Percentiles rank a stretch among this genome's conserved stretches.
phyloP scores from a whole-genome alignment of 306 rosid species.

The Chamaecrista fasciculata region DNA sequence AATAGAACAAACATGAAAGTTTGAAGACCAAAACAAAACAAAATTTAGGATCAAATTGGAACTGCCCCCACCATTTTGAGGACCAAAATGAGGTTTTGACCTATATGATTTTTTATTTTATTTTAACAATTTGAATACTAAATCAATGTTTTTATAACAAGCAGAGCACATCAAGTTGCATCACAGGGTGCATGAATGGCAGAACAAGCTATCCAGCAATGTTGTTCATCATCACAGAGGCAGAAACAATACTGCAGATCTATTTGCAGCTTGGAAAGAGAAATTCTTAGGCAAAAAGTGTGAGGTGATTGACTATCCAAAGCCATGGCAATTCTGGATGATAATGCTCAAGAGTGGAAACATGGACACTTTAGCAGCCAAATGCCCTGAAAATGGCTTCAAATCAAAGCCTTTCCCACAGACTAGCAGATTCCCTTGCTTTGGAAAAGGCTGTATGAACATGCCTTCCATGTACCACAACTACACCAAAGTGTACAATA shows the following conservation, averaged over 20 bases:
- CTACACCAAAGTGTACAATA: slow-evolving; percentile 31
- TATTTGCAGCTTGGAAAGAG: slow-evolving; percentile 43
- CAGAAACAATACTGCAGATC: slow-evolving; percentile 11
- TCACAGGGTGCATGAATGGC: slow-evolving; percentile 35
- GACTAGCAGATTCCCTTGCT: slow-evolving; percentile 47
- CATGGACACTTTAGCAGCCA: slow-evolving; percentile 54
- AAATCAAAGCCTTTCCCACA: slow-evolving; percentile 40
- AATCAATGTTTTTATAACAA: not conserved
- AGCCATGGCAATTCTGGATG: slow-evolving; percentile 69
- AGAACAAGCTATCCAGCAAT: slow-evolving; percentile 28
- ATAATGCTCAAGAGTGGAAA: slow-evolving; percentile 65
- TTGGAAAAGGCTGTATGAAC: slow-evolving; percentile 62
- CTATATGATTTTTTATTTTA: no score
- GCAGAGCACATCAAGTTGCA: slow-evolving; percentile 9
- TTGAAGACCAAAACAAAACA: no score
- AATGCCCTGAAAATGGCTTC: slow-evolving; percentile 56
- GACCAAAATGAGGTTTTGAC: no score
- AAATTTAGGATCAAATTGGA: no score
- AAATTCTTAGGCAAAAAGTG: slow-evolving; percentile 47
- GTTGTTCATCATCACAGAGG: not conserved
- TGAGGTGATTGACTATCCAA: slow-evolving; percentile 43
- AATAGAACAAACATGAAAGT: no score
- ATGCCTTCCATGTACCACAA: slow-evolving; percentile 50
- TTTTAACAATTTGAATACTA: not conserved
- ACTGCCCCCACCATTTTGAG: no score